Evolutionary conservation across 1,284 basidiomycete genomes (phyloP).

Genomic region (Stereum hirsutum): DNA sequence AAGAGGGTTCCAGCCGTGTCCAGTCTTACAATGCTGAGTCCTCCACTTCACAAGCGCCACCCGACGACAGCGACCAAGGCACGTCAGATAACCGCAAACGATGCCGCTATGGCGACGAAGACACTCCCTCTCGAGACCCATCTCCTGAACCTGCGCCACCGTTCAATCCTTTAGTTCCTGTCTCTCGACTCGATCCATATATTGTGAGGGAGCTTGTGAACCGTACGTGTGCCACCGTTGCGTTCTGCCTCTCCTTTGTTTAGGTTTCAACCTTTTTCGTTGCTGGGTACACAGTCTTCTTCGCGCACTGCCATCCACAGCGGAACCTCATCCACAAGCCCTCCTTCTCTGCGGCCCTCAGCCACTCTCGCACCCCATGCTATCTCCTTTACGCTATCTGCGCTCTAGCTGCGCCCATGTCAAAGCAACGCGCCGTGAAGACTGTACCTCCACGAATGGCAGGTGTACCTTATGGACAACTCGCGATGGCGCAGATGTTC

Average conservation of each 20-base stretch:
- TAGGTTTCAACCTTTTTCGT: slow-evolving; percentile 8
- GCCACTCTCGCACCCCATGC: slow-evolving; percentile 52
- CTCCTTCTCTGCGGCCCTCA: slow-evolving; percentile 55
- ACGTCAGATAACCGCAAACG: slow-evolving; percentile 13
- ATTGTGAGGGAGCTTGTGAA: slow-evolving; percentile 68
- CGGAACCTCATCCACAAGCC: slow-evolving; percentile 69
- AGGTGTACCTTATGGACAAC: slow-evolving; percentile 61
- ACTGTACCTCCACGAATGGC: slow-evolving; percentile 51
- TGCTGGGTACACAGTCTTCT: slow-evolving; percentile 50
- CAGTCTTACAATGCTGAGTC: no score
- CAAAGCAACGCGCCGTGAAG: slow-evolving; percentile 52
- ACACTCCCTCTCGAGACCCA: no score
- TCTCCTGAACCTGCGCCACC: no score
- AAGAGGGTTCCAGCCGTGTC: no score
- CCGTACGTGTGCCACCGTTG: slow-evolving; percentile 44
- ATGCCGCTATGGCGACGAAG: slow-evolving; percentile 11
- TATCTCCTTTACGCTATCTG: slow-evolving; percentile 65
- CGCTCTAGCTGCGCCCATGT: slow-evolving; percentile 66
- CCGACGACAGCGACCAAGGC: slow-evolving; percentile 10
- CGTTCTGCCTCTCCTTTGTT: slow-evolving; percentile 10
- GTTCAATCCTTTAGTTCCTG: slow-evolving; percentile 17
- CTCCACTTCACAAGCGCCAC: slow-evolving; percentile 8
- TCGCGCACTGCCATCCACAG: slow-evolving; percentile 69
- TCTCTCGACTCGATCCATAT: slow-evolving; percentile 38
- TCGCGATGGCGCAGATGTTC: slow-evolving; percentile 61